A percentile compares a stretch with the other conserved stretches of the same genome.
phyloP scores from a whole-genome alignment of 2,329 filamentous ascomycete species.

The Fusarium nurragi region DNA sequence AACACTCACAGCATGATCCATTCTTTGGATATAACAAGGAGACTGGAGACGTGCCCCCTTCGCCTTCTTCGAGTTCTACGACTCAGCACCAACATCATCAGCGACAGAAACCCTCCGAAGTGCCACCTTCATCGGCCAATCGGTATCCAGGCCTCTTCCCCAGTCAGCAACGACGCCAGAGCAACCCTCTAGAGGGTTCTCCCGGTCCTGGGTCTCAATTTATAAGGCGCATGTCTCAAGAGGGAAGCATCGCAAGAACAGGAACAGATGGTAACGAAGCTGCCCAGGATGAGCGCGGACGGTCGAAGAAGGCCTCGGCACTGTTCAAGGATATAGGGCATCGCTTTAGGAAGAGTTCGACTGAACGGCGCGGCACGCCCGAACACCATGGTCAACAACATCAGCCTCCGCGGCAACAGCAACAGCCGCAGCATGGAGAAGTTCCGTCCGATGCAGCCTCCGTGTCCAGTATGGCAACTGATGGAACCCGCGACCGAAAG shows the following conservation, averaged over 20 bases:
- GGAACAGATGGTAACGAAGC: conserved; percentile 16
- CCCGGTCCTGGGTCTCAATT: conserved; percentile 28
- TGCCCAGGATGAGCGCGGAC: conserved; percentile 48
- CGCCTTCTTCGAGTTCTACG: conserved; percentile 19
- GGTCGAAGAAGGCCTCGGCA: conserved; percentile 52
- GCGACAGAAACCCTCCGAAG: conserved; percentile 48
- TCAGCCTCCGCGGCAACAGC: conserved; percentile 17
- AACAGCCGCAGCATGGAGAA: conserved; percentile 8
- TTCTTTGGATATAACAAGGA: conserved; percentile 56
- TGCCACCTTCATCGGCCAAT: conserved; percentile 62
- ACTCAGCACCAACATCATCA: conserved; percentile 28
- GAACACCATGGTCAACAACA: conserved; percentile 26
- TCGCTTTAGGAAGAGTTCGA: conserved; percentile 51
- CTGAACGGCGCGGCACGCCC: conserved; percentile 47
- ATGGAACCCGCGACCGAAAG: conserved; percentile 51
- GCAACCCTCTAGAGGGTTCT: conserved; percentile 18
- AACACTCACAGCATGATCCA: conserved; percentile 42
- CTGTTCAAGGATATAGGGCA: conserved; percentile 64
- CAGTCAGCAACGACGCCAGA: conserved; percentile 33
- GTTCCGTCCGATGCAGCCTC: conserved; percentile 52
- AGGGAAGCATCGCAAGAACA: conserved; percentile 49
- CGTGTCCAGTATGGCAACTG: conserved; percentile 53
- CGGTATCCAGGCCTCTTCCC: conserved; percentile 61
- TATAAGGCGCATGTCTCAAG: conserved; percentile 20
- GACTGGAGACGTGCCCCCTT: conserved; percentile 51